phyloP scores from a whole-genome alignment of 73 alveolate genomes.

The Paramecium octaurelia region DNA sequence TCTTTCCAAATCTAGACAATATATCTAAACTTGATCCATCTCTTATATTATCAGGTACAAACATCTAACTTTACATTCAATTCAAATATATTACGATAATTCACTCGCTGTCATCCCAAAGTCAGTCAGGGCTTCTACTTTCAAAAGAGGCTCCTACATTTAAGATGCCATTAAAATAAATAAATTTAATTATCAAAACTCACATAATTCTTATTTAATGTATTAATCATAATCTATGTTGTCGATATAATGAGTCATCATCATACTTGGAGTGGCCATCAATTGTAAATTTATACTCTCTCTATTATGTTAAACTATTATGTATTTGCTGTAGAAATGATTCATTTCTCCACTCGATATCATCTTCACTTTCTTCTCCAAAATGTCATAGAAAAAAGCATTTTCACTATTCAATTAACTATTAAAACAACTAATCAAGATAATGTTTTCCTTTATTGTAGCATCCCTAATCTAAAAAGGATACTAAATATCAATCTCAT shows the following conservation, averaged over 20 bases:
- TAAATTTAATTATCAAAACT: background rate
- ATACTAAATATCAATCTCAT: background rate
- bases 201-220: background rate
- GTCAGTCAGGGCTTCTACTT: background rate
- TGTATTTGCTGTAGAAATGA: background rate
- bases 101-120: slow-evolving; percentile 47
- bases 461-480: background rate
- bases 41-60: slow-evolving; percentile 57
- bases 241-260: background rate
- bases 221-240: background rate
- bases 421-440: background rate
- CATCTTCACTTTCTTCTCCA: background rate
- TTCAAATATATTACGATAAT: background rate
- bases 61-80: background rate
- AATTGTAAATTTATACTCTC: background rate
- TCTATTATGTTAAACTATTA: background rate
- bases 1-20: slow-evolving; percentile 68
- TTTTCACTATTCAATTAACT: background rate
- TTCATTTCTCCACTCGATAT: background rate
- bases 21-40: slow-evolving; percentile 58
- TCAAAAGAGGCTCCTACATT: background rate
- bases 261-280: background rate
- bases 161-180: background rate
- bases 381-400: background rate
- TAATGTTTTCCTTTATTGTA: background rate